Percentiles rank a stretch among this genome's conserved stretches.
phyloP scores from a whole-genome alignment of 78 protist species.

The Guillardia theta region DNA sequence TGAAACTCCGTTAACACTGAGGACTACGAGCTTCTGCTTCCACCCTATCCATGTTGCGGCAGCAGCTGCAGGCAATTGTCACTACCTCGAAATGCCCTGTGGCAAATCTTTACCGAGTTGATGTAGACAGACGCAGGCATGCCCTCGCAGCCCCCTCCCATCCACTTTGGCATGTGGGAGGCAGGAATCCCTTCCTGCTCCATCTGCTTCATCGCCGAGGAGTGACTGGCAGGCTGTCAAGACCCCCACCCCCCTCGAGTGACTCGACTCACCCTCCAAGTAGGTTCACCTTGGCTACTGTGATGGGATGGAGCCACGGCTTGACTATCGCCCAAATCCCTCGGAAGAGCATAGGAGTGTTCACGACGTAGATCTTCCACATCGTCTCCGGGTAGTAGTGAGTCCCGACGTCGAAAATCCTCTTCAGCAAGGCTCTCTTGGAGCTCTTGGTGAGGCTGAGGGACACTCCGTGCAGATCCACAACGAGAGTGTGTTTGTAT shows the following conservation, averaged over 20 bases:
- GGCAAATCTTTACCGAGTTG: too few species aligned
- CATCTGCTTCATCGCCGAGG: background rate
- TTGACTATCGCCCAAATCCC: background rate
- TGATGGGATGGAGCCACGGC: conserved; percentile 36
- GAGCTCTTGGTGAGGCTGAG: background rate
- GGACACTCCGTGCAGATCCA: background rate
- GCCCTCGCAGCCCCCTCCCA: background rate
- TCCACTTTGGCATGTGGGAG: background rate
- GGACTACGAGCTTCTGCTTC: too few species aligned
- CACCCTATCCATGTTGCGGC: too few species aligned
- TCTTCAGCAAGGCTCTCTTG: background rate
- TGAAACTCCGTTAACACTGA: too few species aligned
- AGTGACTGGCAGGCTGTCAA: too few species aligned
- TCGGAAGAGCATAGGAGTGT: conserved; percentile 3
- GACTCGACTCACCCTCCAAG: background rate
- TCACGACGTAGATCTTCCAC: conserved; percentile 34
- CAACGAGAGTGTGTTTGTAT: background rate
- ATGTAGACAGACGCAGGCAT: too few species aligned
- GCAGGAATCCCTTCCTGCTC: background rate
- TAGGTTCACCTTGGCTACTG: background rate
- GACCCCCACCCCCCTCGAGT: too few species aligned
- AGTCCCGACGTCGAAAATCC: background rate
- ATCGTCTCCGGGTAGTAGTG: conserved; percentile 19
- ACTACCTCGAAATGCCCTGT: too few species aligned
- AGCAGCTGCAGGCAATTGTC: too few species aligned